These are phyloP conservation scores for Salix purpurea DNA, from an alignment of 345 rosid species.

Conservation along the genomic window DNA sequence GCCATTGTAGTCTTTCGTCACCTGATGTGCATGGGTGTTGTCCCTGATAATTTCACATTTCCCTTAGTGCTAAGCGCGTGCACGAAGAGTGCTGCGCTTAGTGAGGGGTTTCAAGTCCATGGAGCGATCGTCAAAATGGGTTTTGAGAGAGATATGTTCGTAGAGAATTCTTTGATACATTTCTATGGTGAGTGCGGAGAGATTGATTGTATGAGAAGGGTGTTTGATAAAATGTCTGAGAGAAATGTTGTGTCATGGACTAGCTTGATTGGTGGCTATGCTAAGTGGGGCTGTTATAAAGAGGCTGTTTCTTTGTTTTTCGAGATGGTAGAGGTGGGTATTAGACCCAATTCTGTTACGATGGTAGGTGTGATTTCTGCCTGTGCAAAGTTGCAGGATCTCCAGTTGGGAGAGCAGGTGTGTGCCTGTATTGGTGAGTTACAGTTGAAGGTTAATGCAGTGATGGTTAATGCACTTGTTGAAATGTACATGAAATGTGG, in stretches of 20 bases:
- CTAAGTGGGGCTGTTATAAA: conserved; percentile 34
- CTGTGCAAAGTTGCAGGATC: conserved; percentile 57
- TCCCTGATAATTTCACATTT: conserved; percentile 56
- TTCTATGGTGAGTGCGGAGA: conserved; percentile 52
- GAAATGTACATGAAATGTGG: conserved; percentile 76
- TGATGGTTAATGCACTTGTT: conserved; percentile 56
- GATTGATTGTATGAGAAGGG: conserved; percentile 35
- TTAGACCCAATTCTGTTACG: conserved; percentile 47
- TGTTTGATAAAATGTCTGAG: conserved; percentile 57
- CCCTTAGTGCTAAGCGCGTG: conserved; percentile 60
- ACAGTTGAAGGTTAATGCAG: conserved; percentile 37
- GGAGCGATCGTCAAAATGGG: conserved; percentile 45
- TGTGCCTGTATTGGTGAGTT: conserved; percentile 33
- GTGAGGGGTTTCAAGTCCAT: conserved; percentile 53
- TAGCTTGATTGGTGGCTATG: conserved; percentile 62
- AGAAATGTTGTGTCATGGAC: conserved; percentile 75
- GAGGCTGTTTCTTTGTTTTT: conserved; percentile 58
- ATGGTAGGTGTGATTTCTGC: conserved; percentile 63
- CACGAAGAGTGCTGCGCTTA: conserved; percentile 34
- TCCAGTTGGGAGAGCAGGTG: conserved; percentile 41
- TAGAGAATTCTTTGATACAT: conserved; percentile 59
- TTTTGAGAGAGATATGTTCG: conserved; percentile 39
- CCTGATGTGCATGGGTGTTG: conserved; percentile 36
- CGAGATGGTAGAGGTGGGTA: conserved; percentile 42
- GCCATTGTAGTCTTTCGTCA: conserved; percentile 38